These are phyloP conservation scores for Linnemannia exigua DNA, from an alignment of 192 early-diverging fungal genomes.

Conservation along the genomic window DNA sequence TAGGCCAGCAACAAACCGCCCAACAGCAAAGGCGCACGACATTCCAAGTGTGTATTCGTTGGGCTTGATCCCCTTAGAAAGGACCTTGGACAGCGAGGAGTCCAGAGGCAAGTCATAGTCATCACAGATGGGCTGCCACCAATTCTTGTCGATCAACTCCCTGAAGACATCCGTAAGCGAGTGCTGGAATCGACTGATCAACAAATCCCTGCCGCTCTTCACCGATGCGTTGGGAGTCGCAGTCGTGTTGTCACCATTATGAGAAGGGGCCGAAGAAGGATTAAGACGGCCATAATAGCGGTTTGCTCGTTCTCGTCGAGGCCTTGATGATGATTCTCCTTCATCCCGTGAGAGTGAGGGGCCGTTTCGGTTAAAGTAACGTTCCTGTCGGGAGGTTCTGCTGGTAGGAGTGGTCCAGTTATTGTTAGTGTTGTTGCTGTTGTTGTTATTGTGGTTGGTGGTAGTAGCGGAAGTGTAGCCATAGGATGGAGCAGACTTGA, in stretches of 20 bases:
- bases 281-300: background rate
- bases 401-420: background rate
- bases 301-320: background rate
- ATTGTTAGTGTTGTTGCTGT: background rate
- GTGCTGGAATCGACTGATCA: slow-evolving; percentile 26
- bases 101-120: slow-evolving; percentile 34
- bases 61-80: background rate
- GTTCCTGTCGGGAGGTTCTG: background rate
- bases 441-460: background rate
- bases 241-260: background rate
- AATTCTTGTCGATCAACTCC: slow-evolving; percentile 40
- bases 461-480: slow-evolving; percentile 10
- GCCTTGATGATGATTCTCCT: background rate
- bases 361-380: background rate
- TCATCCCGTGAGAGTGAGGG: background rate
- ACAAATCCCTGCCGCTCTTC: background rate
- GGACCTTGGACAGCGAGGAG: background rate
- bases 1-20: slow-evolving; percentile 19
- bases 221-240: background rate
- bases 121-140: slow-evolving; percentile 54
- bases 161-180: slow-evolving; percentile 30
- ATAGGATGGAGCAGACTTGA: slow-evolving; percentile 34
- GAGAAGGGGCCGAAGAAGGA: background rate
- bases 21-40: slow-evolving; percentile 25
- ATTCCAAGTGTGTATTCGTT: slow-evolving; percentile 14